Conservation (phyloP, 2,329 filamentous ascomycete species). For the Teratosphaeria pseudoeucalypti region DNA sequence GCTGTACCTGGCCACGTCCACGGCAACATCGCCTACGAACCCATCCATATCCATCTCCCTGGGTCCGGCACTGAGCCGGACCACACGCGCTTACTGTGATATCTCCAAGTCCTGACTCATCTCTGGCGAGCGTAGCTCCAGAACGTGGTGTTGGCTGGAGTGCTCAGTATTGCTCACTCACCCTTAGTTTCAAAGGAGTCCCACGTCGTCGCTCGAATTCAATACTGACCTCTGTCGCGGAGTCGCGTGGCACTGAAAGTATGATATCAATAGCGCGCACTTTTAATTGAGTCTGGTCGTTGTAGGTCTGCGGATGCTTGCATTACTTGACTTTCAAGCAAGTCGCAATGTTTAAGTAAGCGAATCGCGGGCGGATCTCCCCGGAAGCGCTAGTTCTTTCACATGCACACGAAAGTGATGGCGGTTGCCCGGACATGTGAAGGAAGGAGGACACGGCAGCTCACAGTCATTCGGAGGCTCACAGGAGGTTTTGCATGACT, state of each 20-base stretch:
- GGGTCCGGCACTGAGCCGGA: neutral
- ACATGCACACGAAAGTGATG: neutral
- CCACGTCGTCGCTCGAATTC: neutral
- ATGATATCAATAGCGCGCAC: neutral
- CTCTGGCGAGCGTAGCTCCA: neutral
- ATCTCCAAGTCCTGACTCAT: neutral
- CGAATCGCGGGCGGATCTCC: neutral
- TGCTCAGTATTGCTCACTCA: neutral
- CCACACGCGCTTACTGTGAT: neutral
- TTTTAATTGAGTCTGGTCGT: neutral
- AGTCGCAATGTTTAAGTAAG: neutral
- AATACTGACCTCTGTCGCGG: neutral
- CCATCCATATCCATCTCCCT: neutral
- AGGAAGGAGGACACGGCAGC: neutral
- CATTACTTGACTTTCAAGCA: neutral
- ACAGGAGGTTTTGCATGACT: neutral
- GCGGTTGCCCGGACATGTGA: neutral
- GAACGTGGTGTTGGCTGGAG: neutral
- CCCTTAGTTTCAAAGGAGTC: neutral
- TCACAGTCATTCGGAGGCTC: neutral
- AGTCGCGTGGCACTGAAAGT: neutral
- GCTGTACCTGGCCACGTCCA: slow-evolving; percentile 33
- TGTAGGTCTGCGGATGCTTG: neutral
- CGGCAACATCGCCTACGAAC: neutral
- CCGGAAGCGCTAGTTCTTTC: neutral